Evolutionary conservation across 208 protist genomes (phyloP), one percentile per base, ranked within the genome.

Genomic region (Phytomonas sp.): DNA sequence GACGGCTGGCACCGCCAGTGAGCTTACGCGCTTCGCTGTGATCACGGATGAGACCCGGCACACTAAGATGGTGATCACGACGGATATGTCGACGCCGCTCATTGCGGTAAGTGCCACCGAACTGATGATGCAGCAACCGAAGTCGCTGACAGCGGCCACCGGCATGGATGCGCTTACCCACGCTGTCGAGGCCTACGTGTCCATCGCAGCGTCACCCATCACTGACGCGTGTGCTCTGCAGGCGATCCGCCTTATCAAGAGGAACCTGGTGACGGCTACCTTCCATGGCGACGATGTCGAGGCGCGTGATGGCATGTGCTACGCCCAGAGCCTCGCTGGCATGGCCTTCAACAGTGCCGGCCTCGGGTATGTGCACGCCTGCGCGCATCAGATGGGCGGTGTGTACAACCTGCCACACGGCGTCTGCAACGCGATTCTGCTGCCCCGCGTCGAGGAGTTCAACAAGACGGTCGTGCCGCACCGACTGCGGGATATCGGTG

Each of bases 321-420:
- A 92, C 66, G 90, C 87, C 2, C 77, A 93, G 73, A 86, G 80
- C 64, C 78, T 97, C 36, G 91, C 91, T 40, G 93, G 93, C 34
- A 95, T 97, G 82, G 93, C 93, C 53, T 97, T 97, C 76, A 87
- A 91, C 74, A 95, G 88, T 73, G 89, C 87, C 17, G 89, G 91
- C 46, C 80, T 97, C 30, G 93, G 89, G 62, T 88, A 93, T 72
- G 85, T 88, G 68, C 93, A 97, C 71, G 89, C 89, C 26, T 87
- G 94, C 68, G 89, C 93, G 17, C 91, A 97, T 64, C 92, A 93
- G 72, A 78, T 97, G 51, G 93, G 93, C 68, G 76, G 77, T 30
- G 77, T 92, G 33, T 96, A 88, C 77, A 72, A 96, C 76, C 75
- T 92, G 29, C 84, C 91, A 23, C 91, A 97, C 73, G 91, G 93